Percentiles rank a stretch among this genome's conserved stretches.
phyloP scores from a whole-genome alignment of 1,139 yeast genomes.

The Geotrichum bryndzae region DNA sequence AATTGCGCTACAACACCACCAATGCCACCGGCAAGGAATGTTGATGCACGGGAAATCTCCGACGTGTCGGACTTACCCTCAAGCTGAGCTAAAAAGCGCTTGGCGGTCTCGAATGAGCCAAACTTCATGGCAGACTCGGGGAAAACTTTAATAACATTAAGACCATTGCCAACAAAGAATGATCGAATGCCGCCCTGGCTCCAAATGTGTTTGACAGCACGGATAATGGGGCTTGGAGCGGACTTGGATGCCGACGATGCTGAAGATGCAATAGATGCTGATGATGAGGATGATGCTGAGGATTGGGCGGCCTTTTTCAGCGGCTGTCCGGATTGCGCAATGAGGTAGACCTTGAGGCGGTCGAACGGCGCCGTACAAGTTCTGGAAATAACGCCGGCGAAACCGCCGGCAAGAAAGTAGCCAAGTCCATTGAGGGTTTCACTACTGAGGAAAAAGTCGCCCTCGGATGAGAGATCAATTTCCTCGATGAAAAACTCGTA shows the following conservation, averaged over 20 bases:
- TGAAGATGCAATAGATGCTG: constrained; percentile 17
- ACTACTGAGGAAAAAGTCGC: constrained; percentile 79
- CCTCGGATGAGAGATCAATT: constrained; percentile 77
- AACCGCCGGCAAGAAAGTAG: constrained; percentile 87
- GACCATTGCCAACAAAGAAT: constrained; percentile 91
- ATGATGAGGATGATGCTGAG: constrained; percentile 30
- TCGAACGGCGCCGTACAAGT: constrained; percentile 97
- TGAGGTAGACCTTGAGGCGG: constrained; percentile 83
- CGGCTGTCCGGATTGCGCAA: constrained; percentile 71
- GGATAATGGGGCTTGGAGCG: constrained; percentile 20
- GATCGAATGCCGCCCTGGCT: constrained; percentile 81
- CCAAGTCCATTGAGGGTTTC: constrained; percentile 82
- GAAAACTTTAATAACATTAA: constrained; percentile 87
- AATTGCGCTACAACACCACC: constrained; percentile 94
- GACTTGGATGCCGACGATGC: constrained; percentile 11
- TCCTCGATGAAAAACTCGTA: constrained; percentile 76
- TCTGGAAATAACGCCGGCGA: constrained; percentile 94
- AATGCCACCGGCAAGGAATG: constrained; percentile 89
- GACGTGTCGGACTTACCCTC: constrained; percentile 75
- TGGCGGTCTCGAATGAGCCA: constrained; percentile 89
- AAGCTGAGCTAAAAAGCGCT: constrained; percentile 60
- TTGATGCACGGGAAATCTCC: constrained; percentile 66
- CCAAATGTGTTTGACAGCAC: constrained; percentile 74
- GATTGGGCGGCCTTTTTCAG: constrained; percentile 25
- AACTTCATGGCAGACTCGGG: constrained; percentile 98